Conservation (phyloP, 352 stramenopile genomes). For the Salisapilia sapeloensis region DNA sequence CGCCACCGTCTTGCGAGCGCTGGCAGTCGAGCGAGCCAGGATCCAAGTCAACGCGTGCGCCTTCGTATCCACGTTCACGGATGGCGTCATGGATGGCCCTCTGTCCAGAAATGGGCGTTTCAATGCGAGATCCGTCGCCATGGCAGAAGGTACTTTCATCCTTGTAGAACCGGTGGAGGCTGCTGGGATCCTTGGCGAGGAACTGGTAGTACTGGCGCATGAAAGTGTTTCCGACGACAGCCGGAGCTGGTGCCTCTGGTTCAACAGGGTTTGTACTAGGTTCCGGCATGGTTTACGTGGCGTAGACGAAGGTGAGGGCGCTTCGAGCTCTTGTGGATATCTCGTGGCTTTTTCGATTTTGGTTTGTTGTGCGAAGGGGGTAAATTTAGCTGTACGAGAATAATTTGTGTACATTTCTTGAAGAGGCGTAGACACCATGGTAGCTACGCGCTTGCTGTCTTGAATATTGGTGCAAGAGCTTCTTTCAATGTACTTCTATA, state of each 20-base stretch:
- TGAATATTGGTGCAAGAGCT: too few species aligned
- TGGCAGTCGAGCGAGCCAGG: conserved; percentile 78
- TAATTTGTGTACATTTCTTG: too few species aligned
- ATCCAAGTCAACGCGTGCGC: conserved; percentile 66
- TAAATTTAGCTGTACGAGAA: too few species aligned
- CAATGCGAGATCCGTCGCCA: conserved; percentile 60
- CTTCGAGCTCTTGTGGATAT: too few species aligned
- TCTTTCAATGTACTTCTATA: too few species aligned
- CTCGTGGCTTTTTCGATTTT: too few species aligned
- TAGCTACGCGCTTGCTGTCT: too few species aligned
- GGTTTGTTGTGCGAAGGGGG: too few species aligned
- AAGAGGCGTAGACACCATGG: too few species aligned
- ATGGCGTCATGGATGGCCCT: conserved; percentile 75
- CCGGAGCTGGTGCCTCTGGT: conserved; percentile 30
- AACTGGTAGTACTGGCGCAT: conserved; percentile 85
- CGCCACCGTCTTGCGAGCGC: conserved; percentile 38
- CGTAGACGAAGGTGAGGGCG: too few species aligned
- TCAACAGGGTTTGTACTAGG: too few species aligned
- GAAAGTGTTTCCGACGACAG: conserved; percentile 69
- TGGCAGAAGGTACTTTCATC: conserved; percentile 69
- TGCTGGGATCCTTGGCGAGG: conserved; percentile 66
- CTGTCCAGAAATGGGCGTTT: conserved; percentile 60
- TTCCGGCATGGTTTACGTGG: too few species aligned
- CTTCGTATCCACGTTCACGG: conserved; percentile 52
- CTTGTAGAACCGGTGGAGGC: conserved; percentile 82